These are phyloP conservation scores for Colletotrichum eleusines DNA, from an alignment of 2,329 filamentous ascomycete species.

Conservation along the genomic window DNA sequence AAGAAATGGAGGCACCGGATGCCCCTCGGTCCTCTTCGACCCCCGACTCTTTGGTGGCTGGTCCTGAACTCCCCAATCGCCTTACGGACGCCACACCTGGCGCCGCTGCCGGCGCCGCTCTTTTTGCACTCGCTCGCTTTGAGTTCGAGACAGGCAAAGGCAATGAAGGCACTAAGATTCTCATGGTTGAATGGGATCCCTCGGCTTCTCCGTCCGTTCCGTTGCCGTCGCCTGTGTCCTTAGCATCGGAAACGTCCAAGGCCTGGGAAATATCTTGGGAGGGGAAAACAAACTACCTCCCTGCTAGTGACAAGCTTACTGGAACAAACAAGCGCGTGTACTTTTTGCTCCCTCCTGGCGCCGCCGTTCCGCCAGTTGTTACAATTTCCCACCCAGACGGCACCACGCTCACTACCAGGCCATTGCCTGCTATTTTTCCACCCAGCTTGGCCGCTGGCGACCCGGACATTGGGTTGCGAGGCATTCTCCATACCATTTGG, in stretches of 20 bases:
- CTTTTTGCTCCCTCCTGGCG: constrained; percentile 81
- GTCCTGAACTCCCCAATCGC: constrained; percentile 2
- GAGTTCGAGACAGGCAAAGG: constrained; percentile 84
- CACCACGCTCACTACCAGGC: constrained; percentile 72
- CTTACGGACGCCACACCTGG: constrained; percentile 47
- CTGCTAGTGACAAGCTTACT: constrained; percentile 68
- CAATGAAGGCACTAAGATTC: constrained; percentile 88
- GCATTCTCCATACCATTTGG: constrained; percentile 91
- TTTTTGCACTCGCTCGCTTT: constrained; percentile 81
- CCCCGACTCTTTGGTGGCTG: constrained; percentile 17
- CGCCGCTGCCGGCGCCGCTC: constrained; percentile 53
- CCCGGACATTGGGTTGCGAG: constrained; percentile 77
- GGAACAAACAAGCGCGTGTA: constrained; percentile 73
- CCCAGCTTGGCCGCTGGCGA: constrained; percentile 77
- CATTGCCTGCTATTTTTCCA: constrained; percentile 88
- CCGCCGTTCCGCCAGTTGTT: constrained; percentile 78
- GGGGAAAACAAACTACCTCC: constrained; percentile 79
- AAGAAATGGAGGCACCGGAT: constrained; percentile 26
- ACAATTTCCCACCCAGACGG: constrained; percentile 66
- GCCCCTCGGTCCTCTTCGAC: constrained; percentile 8
- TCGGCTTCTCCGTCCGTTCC: neutral
- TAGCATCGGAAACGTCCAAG: constrained; percentile 32
- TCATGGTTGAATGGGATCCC: constrained; percentile 91
- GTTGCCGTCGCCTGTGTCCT: neutral
- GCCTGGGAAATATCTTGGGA: constrained; percentile 87